Evolutionary conservation across 768 basidiomycete genomes (phyloP).

Genomic region (Amanita subjunquillea): DNA sequence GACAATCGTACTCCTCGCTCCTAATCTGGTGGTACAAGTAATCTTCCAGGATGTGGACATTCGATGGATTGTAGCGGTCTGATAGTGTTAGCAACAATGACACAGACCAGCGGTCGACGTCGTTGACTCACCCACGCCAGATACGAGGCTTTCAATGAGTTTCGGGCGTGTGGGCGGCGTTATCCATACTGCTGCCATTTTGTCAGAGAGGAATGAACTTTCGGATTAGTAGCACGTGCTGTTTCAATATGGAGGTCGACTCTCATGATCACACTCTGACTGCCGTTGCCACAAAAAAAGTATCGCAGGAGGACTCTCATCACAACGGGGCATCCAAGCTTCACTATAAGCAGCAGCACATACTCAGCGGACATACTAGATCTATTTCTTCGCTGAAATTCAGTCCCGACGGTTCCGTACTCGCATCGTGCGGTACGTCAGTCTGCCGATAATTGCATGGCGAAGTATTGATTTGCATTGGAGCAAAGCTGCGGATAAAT

Average conservation of each 20-base stretch:
- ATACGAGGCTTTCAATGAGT: conserved; percentile 84
- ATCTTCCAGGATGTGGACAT: conserved; percentile 88
- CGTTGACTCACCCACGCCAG: conserved; percentile 65
- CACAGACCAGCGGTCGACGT: background rate
- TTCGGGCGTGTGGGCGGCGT: conserved; percentile 72
- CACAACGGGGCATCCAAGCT: background rate
- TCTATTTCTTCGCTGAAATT: conserved; percentile 83
- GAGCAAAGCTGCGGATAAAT: conserved; percentile 74
- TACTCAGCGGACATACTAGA: conserved; percentile 73
- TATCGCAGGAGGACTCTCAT: background rate
- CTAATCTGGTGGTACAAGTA: conserved; percentile 93
- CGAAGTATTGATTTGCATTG: conserved; percentile 15
- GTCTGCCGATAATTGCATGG: conserved; percentile 9
- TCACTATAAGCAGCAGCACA: conserved; percentile 44
- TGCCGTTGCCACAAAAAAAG: background rate
- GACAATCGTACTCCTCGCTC: conserved; percentile 85
- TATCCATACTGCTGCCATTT: conserved; percentile 57
- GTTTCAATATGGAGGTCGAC: background rate
- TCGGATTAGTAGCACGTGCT: conserved; percentile 19
- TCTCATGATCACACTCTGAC: background rate
- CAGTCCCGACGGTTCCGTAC: conserved; percentile 69
- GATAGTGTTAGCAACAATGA: conserved; percentile 3
- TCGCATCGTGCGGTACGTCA: conserved; percentile 75
- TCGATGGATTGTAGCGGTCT: conserved; percentile 98
- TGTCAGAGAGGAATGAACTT: conserved; percentile 14